Base-by-base conservation (phyloP, 331 rosid species). In the Cucumis variabilis region DNA sequence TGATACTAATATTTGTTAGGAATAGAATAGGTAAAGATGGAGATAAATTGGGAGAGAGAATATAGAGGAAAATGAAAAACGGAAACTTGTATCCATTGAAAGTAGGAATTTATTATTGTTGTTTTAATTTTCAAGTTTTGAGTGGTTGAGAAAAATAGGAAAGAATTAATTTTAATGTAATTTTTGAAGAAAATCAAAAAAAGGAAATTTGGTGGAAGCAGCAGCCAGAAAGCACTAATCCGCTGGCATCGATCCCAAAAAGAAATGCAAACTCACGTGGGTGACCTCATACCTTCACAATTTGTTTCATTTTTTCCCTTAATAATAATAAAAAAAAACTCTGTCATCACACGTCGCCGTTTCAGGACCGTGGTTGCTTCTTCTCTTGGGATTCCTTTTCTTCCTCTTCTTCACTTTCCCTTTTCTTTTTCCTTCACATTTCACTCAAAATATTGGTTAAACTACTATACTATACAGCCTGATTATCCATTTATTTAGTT, bases 231-330 rank as follows among this genome's bases (percentile, higher is more conserved):
- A 75, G 82, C 82, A 21, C 23, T 24, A 30, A 17, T 77, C 20
- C 20, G 70, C 85, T 81, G 85, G 85, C 70, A 28, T 25, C 8
- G 85, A 81, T 81, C 71, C 51, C 85, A 60, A 81, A 24, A 24
- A 8, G n/a, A 77, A 81, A 53, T 81, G 24, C 25, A 58, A 51
- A 58, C 30, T 30, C 85, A 81, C 71, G 85, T 81, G 85, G 85
- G 53, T 81, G 85, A 81, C 85, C 71, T 58, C 85, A 58, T 19
- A 0, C 0, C 50, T 28, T 10, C 82, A 48, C 17, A 81, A 81
- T 81, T 81, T 25, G 5, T 48, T 28, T 51, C 24, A 3, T 58
- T 58, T 58, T 58, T 6, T 17, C 15, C 17, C 0, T 55, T 15
- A 4, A 4, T 17, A 60, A 6, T n/a, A n/a, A n/a, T n/a, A n/a